These are phyloP conservation scores for Nepenthes gracilis DNA, from an alignment of 148 eudicot genomes.

Conservation along the genomic window DNA sequence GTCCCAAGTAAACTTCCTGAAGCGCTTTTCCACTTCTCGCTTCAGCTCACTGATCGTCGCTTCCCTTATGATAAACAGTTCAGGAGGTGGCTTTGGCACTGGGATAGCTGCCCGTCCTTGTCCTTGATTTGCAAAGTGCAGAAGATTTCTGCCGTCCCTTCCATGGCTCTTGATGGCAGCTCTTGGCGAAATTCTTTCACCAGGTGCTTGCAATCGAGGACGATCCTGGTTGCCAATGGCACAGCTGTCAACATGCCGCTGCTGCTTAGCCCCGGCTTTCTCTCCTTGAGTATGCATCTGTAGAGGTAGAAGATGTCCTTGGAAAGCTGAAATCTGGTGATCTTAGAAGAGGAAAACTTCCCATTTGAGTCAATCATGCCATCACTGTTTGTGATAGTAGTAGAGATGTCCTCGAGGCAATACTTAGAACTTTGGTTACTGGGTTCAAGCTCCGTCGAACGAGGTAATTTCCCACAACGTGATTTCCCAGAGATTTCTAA, in stretches of 20 bases:
- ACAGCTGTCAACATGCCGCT: constrained; percentile 26
- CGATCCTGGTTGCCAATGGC: constrained; percentile 65
- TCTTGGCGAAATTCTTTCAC: constrained; percentile 42
- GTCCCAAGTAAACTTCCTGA: constrained; percentile 53
- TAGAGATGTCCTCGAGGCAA: constrained; percentile 71
- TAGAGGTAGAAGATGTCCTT: constrained; percentile 56
- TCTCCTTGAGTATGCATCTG: constrained; percentile 38
- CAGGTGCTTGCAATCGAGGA: constrained; percentile 66
- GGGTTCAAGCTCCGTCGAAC: constrained; percentile 89
- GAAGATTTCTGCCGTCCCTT: constrained; percentile 22
- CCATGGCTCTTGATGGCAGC: constrained; percentile 9
- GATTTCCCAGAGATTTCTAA: constrained; percentile 89
- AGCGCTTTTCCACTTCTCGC: constrained; percentile 41
- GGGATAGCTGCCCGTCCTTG: constrained; percentile 4
- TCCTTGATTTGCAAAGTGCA: constrained; percentile 32
- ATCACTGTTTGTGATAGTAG: constrained; percentile 28
- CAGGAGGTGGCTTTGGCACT: constrained; percentile 28
- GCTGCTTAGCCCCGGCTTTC: constrained; percentile 15
- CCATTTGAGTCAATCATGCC: constrained; percentile 12
- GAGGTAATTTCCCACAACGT: constrained; percentile 78
- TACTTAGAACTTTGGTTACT: constrained; percentile 90
- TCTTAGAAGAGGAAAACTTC: constrained; percentile 14
- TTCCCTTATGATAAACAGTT: constrained; percentile 26
- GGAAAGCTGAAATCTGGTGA: constrained; percentile 51
- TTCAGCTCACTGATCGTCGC: constrained; percentile 45